phyloP scores from a whole-genome alignment of 306 rosid species.

The Aeschynomene evenia region DNA sequence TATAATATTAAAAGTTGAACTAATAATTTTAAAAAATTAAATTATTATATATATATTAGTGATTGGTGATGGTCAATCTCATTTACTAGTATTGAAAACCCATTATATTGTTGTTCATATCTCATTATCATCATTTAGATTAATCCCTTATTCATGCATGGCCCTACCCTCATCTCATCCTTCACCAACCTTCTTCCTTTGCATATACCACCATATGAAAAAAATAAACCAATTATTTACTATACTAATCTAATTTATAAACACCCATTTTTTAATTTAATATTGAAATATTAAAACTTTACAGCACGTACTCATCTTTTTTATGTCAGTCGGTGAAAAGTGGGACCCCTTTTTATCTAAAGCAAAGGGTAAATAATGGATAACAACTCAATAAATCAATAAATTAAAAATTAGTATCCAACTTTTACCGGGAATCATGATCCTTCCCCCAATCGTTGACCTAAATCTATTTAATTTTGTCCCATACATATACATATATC shows the following conservation, averaged over 20 bases:
- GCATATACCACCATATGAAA: slow-evolving; percentile 20
- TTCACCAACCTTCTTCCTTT: background rate
- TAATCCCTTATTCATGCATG: slow-evolving; percentile 25
- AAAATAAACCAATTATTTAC: background rate
- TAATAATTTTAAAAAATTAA: too few relatives aligned
- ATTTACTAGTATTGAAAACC: too few relatives aligned
- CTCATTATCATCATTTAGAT: slow-evolving; percentile 31
- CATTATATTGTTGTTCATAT: slow-evolving; percentile 30
- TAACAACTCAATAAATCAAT: background rate
- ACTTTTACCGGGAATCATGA: slow-evolving; percentile 11
- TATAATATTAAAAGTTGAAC: too few relatives aligned
- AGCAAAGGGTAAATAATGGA: slow-evolving; percentile 17
- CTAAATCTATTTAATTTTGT: background rate
- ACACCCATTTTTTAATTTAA: slow-evolving; percentile 9
- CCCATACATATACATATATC: too few relatives aligned
- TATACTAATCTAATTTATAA: background rate
- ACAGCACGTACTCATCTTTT: slow-evolving; percentile 21
- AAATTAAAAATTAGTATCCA: slow-evolving; percentile 15
- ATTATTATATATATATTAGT: too few relatives aligned
- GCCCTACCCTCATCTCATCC: slow-evolving; percentile 8
- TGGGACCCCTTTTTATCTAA: slow-evolving; percentile 25
- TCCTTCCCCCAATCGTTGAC: background rate
- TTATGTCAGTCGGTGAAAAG: slow-evolving; percentile 40
- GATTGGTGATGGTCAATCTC: too few relatives aligned
- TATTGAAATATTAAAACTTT: background rate